Conservation (phyloP, 768 basidiomycete genomes). For the Boletus pseudopeckii region DNA sequence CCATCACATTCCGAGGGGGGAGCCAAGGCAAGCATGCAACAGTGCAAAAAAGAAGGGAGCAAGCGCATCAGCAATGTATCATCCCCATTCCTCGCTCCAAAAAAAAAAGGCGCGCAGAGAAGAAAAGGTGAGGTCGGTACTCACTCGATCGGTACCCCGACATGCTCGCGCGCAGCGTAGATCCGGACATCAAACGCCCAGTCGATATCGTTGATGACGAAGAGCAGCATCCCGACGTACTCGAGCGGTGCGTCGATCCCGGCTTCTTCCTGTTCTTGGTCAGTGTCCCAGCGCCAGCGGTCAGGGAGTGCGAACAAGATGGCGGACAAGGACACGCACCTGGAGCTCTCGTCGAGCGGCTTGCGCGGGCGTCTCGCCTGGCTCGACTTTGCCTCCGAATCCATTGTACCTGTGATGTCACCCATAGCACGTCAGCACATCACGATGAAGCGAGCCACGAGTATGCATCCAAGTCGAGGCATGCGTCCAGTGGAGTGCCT, state of each 20-base stretch:
- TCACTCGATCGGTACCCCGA: slow-evolving; percentile 65
- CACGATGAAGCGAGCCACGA: not conserved
- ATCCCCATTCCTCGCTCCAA: not conserved
- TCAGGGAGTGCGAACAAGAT: not conserved
- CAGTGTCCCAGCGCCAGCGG: not conserved
- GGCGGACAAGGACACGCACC: slow-evolving; percentile 31
- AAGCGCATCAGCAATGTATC: not conserved
- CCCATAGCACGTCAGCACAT: not conserved
- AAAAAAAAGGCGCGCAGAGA: not conserved
- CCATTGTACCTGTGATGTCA: slow-evolving; percentile 66
- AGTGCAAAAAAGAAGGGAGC: not conserved
- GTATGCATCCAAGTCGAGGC: not conserved
- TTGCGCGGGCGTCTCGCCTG: slow-evolving; percentile 60
- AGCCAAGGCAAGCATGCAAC: not conserved
- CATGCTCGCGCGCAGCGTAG: slow-evolving; percentile 60
- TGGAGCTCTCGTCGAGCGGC: slow-evolving; percentile 77
- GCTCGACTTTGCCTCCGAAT: slow-evolving; percentile 85
- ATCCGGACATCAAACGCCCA: slow-evolving; percentile 71
- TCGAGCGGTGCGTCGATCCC: slow-evolving; percentile 65
- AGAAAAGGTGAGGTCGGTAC: slow-evolving; percentile 15
- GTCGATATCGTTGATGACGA: slow-evolving; percentile 50
- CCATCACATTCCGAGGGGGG: not conserved
- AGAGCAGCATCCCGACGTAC: slow-evolving; percentile 64
- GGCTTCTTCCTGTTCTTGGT: slow-evolving; percentile 66
- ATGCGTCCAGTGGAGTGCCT: not conserved